phyloP scores from a whole-genome alignment of 495 filamentous ascomycete genomes.

The Aspergillus biplanus region DNA sequence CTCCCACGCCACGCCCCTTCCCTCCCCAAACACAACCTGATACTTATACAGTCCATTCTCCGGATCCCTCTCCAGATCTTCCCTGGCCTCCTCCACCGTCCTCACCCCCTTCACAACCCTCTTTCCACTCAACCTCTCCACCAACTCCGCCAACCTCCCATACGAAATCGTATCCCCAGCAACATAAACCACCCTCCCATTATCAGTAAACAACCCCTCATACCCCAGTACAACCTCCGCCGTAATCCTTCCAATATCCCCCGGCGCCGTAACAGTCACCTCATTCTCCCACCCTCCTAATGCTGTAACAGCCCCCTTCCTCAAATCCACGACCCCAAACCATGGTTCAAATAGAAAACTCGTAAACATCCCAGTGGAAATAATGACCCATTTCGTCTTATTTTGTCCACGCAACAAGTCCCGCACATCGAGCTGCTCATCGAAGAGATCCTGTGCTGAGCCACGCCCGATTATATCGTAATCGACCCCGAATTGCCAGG shows the following conservation, averaged over 20 bases:
- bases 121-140: constrained; percentile 45
- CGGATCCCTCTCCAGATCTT: constrained; percentile 47
- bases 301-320: constrained; percentile 44
- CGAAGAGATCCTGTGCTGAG: constrained; percentile 60
- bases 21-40: constrained; percentile 59
- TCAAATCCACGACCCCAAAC: constrained; percentile 58
- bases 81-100: constrained; percentile 40
- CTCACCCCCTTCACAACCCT: constrained; percentile 50
- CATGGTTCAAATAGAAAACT: constrained; percentile 61
- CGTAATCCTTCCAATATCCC: constrained; percentile 61
- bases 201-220: constrained; percentile 15
- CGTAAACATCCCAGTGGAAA: constrained; percentile 67
- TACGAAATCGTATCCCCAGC: constrained; percentile 65
- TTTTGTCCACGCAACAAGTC: constrained; percentile 52
- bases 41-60: constrained; percentile 60
- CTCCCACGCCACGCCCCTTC: constrained; percentile 62
- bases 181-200: constrained; percentile 42
- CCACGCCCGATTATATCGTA: constrained; percentile 62
- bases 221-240: constrained; percentile 53
- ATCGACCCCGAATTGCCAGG: constrained; percentile 71
- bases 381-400: constrained; percentile 56
- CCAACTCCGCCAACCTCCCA: constrained; percentile 49
- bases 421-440: constrained; percentile 63
- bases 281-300: constrained; percentile 59
- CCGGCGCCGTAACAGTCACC: constrained; percentile 59